Conservation (phyloP, 2,329 filamentous ascomycete species). For the Simplicillium aogashimaense region DNA sequence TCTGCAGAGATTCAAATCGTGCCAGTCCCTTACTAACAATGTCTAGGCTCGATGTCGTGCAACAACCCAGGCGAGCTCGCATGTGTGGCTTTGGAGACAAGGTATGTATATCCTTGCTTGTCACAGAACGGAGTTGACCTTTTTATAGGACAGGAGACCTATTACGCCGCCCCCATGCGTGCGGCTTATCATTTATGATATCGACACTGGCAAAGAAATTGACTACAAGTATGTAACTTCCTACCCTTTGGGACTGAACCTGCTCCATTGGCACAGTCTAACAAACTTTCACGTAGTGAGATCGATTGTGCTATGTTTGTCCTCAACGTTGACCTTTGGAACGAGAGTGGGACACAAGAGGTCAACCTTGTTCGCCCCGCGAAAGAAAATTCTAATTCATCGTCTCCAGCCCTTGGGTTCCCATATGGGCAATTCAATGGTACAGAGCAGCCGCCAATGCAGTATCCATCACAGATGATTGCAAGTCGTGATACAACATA, state of each 20-base stretch:
- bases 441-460: constrained; percentile 15
- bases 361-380: constrained; percentile 47
- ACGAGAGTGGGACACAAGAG: constrained; percentile 53
- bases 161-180: constrained; percentile 95
- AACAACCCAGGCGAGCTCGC: constrained; percentile 84
- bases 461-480: constrained; percentile 23
- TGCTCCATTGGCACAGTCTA: constrained; percentile 20
- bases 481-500: constrained; percentile 26
- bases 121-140: neutral
- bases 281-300: constrained; percentile 13
- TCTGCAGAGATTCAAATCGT: neutral
- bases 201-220: constrained; percentile 65
- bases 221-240: constrained; percentile 60
- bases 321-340: constrained; percentile 58
- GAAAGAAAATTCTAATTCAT: constrained; percentile 22
- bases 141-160: constrained; percentile 70
- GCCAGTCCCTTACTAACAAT: constrained; percentile 9
- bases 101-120: constrained; percentile 37
- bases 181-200: constrained; percentile 68
- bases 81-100: constrained; percentile 99
- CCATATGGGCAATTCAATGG: constrained; percentile 22
- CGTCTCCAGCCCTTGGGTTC: constrained; percentile 39
- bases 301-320: constrained; percentile 36
- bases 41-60: constrained; percentile 63
- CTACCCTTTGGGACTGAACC: constrained; percentile 8